A percentile compares a stretch with the other conserved stretches of the same genome.
Conservation (phyloP, 2,329 filamentous ascomycete species). For the Epichloe bromicola region DNA sequence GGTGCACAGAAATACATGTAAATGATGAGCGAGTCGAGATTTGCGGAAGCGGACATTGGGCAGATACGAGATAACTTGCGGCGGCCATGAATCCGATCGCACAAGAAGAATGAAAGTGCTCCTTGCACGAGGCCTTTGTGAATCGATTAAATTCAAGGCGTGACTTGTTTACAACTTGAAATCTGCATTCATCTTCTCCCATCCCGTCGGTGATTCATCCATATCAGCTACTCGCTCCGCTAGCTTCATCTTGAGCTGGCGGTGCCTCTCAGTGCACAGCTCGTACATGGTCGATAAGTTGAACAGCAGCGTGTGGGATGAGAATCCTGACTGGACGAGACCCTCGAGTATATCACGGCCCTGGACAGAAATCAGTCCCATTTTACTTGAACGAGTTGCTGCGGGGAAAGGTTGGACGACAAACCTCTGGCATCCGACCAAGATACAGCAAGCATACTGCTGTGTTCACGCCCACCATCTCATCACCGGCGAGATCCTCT, state of each 20-base stretch:
- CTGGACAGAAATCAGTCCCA: slow-evolving; percentile 22
- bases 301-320: slow-evolving; percentile 72
- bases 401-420: slow-evolving; percentile 4
- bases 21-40: not conserved
- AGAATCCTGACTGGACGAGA: slow-evolving; percentile 47
- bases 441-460: slow-evolving; percentile 77
- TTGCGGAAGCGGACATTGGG: not conserved
- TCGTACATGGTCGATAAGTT: slow-evolving; percentile 89
- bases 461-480: slow-evolving; percentile 68
- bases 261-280: slow-evolving; percentile 67
- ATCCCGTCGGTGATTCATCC: slow-evolving; percentile 43
- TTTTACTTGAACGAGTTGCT: too few species aligned
- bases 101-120: not conserved
- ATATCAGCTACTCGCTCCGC: slow-evolving; percentile 55
- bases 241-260: slow-evolving; percentile 55
- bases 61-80: not conserved
- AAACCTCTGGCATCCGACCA: slow-evolving; percentile 59
- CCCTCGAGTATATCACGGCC: slow-evolving; percentile 54
- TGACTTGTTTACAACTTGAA: slow-evolving; percentile 51
- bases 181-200: slow-evolving; percentile 59
- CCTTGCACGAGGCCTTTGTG: not conserved
- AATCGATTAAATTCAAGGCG: not conserved
- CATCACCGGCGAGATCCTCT: slow-evolving; percentile 32
- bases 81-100: not conserved
- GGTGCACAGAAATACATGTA: not conserved